Evolutionary conservation across 345 rosid species (phyloP).

Genomic region (Linum tenue): DNA sequence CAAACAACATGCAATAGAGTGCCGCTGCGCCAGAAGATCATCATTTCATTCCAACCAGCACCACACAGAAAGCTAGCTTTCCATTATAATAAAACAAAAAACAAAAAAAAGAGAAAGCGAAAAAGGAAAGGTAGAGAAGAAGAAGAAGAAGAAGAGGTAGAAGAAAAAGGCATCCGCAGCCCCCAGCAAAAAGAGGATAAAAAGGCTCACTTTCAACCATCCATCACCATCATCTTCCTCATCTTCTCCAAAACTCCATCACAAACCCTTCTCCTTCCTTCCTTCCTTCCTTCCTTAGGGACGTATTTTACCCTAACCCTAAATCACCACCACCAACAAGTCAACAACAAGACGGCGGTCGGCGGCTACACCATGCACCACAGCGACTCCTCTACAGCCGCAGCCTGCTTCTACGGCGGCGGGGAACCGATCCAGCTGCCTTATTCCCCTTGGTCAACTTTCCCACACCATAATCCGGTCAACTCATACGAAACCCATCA

Average conservation of each 20-base stretch:
- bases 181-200: not conserved
- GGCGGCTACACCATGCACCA: no score
- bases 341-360: no score
- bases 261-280: not conserved
- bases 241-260: not conserved
- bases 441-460: conserved; percentile 31
- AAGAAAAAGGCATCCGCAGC: no score
- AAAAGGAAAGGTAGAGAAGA: no score
- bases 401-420: conserved; percentile 28
- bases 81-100: no score
- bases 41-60: no score
- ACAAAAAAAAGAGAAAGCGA: no score
- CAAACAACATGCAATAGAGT: no score
- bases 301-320: conserved; percentile 9
- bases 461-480: conserved; percentile 53
- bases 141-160: no score
- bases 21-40: no score
- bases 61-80: no score
- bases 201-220: not conserved
- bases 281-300: not conserved
- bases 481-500: conserved; percentile 41
- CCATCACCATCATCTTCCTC: not conserved
- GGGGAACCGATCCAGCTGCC: conserved; percentile 31
- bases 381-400: conserved; percentile 26
- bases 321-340: conserved; percentile 9